Conservation (phyloP, 2,329 filamentous ascomycete genomes). For the Paraphaeosphaeria sporulosa region DNA sequence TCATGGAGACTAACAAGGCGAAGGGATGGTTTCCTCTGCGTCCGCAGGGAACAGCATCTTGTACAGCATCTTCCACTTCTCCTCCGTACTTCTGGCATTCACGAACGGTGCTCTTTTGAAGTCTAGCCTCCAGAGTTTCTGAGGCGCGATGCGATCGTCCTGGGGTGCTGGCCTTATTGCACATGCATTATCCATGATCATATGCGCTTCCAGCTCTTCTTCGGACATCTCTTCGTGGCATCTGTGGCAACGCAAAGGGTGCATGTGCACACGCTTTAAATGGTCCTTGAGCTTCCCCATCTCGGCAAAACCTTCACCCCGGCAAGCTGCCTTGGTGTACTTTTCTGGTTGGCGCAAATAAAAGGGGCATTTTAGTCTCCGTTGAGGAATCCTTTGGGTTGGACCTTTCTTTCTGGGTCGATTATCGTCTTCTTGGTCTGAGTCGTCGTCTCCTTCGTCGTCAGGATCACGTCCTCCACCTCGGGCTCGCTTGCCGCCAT, state of each 20-base stretch:
- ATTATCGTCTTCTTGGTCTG: slow-evolving; percentile 16
- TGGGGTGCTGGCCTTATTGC: slow-evolving; percentile 13
- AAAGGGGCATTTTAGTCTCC: slow-evolving; percentile 22
- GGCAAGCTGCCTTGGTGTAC: slow-evolving; percentile 17
- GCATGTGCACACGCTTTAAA: slow-evolving; percentile 24
- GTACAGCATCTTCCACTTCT: slow-evolving; percentile 25
- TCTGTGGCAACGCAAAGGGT: slow-evolving; percentile 19
- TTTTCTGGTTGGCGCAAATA: slow-evolving; percentile 22
- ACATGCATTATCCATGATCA: slow-evolving; percentile 11
- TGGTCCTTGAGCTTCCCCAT: slow-evolving; percentile 27
- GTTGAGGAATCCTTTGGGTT: not conserved
- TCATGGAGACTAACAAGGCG: slow-evolving; percentile 17
- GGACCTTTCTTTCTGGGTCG: slow-evolving; percentile 16
- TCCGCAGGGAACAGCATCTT: slow-evolving; percentile 20
- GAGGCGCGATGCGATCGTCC: slow-evolving; percentile 19
- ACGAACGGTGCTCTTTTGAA: slow-evolving; percentile 24
- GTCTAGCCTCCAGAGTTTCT: slow-evolving; percentile 13
- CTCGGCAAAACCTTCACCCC: slow-evolving; percentile 24
- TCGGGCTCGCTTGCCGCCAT: slow-evolving; percentile 14
- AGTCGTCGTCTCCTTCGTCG: slow-evolving; percentile 11
- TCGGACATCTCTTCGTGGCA: slow-evolving; percentile 20
- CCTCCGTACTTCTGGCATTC: slow-evolving; percentile 17
- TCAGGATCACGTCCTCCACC: slow-evolving; percentile 15
- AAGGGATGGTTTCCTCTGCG: slow-evolving; percentile 14
- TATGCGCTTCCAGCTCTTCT: slow-evolving; percentile 12